Percentiles rank a stretch among this genome's conserved stretches.
Evolutionary conservation across 495 filamentous ascomycete species (phyloP).

Genomic region (Wilcoxina mikolae): DNA sequence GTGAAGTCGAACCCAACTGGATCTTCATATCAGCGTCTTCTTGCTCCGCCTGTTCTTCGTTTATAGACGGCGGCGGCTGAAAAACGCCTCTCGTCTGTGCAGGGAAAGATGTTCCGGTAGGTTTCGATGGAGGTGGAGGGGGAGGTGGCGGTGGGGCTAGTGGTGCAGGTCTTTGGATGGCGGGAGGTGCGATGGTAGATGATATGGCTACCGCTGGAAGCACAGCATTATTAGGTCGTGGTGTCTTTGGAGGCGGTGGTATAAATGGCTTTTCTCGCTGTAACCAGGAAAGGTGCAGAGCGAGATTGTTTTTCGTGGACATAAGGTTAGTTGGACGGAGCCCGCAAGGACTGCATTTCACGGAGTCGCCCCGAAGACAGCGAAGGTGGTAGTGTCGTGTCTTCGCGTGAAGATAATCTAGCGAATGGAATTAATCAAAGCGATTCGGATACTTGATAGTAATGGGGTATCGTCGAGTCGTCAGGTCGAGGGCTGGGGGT

Average conservation of each 20-base stretch:
- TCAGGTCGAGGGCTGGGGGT: too few relatives aligned
- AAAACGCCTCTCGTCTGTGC: not conserved
- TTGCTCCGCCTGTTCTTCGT: not conserved
- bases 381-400: too few relatives aligned
- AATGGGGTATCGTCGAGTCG: too few relatives aligned
- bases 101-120: not conserved
- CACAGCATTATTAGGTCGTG: conserved; percentile 3
- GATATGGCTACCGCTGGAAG: conserved; percentile 12
- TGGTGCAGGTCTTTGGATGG: not conserved
- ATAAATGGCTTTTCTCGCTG: conserved; percentile 21
- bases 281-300: conserved; percentile 23
- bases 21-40: conserved; percentile 1
- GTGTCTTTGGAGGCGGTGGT: conserved; percentile 12
- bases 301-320: conserved; percentile 26
- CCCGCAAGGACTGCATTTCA: not conserved
- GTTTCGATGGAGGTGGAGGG: not conserved
- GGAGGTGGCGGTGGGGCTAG: not conserved
- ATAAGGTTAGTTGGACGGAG: not conserved
- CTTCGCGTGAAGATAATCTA: too few relatives aligned
- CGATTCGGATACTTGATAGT: too few relatives aligned
- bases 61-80: not conserved
- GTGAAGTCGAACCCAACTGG: not conserved
- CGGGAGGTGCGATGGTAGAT: not conserved
- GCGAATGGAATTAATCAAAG: too few relatives aligned
- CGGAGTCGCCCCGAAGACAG: too few relatives aligned